phyloP scores from a whole-genome alignment of 805 yeast genomes.

The Jamesozyma gamospora region DNA sequence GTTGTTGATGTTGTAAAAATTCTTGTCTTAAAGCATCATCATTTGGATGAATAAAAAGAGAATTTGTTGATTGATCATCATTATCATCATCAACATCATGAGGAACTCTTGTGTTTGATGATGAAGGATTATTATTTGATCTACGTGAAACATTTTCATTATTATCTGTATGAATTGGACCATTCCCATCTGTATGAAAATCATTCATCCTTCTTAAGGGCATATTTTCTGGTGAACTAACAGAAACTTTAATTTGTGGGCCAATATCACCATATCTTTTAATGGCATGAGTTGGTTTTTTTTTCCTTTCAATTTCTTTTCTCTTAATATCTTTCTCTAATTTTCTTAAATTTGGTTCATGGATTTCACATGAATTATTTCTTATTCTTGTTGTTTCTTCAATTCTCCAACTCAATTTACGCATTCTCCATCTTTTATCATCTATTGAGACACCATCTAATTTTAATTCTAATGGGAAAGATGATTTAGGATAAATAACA shows the following conservation, averaged over 20 bases:
- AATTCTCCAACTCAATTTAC: slow-evolving; percentile 78
- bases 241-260: slow-evolving; percentile 30
- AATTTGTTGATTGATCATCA: slow-evolving; percentile 19
- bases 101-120: slow-evolving; percentile 3
- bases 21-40: slow-evolving; percentile 31
- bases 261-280: slow-evolving; percentile 34
- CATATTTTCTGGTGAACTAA: slow-evolving; percentile 27
- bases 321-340: slow-evolving; percentile 19
- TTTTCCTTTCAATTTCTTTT: slow-evolving; percentile 34
- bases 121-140: background rate
- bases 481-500: slow-evolving; percentile 79
- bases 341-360: slow-evolving; percentile 38
- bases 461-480: slow-evolving; percentile 73
- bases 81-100: slow-evolving; percentile 29
- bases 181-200: background rate
- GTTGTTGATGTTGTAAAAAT: slow-evolving; percentile 24
- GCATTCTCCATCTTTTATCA: slow-evolving; percentile 79
- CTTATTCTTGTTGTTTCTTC: slow-evolving; percentile 70
- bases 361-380: slow-evolving; percentile 48
- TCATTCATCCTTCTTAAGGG: slow-evolving; percentile 9
- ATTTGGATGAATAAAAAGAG: slow-evolving; percentile 27
- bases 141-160: background rate
- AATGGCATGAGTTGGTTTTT: slow-evolving; percentile 16
- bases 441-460: slow-evolving; percentile 58
- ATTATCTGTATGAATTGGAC: background rate